Evolutionary conservation across 768 basidiomycete genomes (phyloP).

Genomic region (Roridomyces roridus): DNA sequence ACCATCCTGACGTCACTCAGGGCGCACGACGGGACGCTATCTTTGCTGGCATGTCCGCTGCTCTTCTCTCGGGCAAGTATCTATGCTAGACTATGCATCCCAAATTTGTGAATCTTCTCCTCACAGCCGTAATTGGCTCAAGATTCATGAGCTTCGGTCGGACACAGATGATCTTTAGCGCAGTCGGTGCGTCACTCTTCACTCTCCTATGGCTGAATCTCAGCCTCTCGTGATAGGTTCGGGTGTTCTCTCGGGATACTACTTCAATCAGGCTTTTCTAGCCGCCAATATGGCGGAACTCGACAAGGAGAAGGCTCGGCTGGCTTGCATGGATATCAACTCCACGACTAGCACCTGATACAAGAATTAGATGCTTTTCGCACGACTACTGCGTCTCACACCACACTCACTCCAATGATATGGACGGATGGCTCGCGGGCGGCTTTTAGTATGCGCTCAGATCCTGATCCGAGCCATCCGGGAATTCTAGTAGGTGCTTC

Average conservation of each 20-base stretch:
- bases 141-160: constrained; percentile 1
- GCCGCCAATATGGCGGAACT: neutral
- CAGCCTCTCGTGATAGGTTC: neutral
- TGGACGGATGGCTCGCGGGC: too few species aligned
- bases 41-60: constrained; percentile 1
- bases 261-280: constrained; percentile 15
- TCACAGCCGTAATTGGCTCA: neutral
- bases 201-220: neutral
- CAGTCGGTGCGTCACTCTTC: neutral
- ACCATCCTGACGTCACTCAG: constrained; percentile 12
- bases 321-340: neutral
- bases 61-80: neutral
- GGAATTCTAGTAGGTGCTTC: too few species aligned
- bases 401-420: too few species aligned
- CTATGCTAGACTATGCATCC: neutral
- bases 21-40: constrained; percentile 27
- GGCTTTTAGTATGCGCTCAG: too few species aligned
- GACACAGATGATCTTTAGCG: constrained; percentile 1
- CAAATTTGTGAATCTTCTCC: neutral
- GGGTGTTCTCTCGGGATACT: constrained; percentile 13
- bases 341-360: neutral
- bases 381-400: too few species aligned
- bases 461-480: too few species aligned
- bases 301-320: neutral
- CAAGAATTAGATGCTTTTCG: too few species aligned